These are phyloP conservation scores for Ceratocystis cacaofunesta DNA, from an alignment of 2,329 filamentous ascomycete species.

Conservation along the genomic window DNA sequence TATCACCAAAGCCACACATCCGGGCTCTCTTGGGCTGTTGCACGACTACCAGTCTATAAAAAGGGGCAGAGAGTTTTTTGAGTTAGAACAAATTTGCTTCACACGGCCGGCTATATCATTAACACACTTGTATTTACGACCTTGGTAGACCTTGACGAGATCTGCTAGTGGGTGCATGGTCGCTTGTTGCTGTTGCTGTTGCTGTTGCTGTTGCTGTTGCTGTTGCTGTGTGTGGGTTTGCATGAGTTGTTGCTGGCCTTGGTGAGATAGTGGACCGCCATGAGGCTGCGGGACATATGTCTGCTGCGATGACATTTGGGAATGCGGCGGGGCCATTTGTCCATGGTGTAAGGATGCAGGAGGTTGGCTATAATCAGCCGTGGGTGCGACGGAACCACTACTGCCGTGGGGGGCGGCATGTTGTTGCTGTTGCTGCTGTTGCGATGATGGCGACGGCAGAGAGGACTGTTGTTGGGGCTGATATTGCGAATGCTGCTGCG, in stretches of 20 bases:
- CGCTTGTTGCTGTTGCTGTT: not conserved
- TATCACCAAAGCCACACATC: slow-evolving; percentile 98
- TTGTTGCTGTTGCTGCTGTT: not conserved
- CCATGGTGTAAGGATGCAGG: not conserved
- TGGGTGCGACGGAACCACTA: not conserved
- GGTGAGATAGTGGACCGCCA: not conserved
- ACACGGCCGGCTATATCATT: not conserved
- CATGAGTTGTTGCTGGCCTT: not conserved
- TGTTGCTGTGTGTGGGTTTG: not conserved
- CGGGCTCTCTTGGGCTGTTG: slow-evolving; percentile 87
- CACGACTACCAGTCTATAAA: slow-evolving; percentile 53
- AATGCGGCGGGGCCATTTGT: not conserved
- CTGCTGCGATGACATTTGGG: not conserved
- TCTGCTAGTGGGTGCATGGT: slow-evolving; percentile 9
- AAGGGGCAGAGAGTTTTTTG: not conserved
- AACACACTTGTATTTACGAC: slow-evolving; percentile 15
- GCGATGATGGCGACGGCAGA: not conserved
- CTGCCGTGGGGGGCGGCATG: not conserved
- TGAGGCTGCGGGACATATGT: slow-evolving; percentile 4
- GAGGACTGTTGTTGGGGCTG: not conserved
- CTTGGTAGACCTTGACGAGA: slow-evolving; percentile 10
- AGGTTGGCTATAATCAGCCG: not conserved
- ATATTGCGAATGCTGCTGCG: not conserved
- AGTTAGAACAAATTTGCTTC: not conserved
- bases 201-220: not conserved